Evolutionary conservation across 1,139 yeast species (phyloP).

Genomic region (Scheffersomyces segobiensis): DNA sequence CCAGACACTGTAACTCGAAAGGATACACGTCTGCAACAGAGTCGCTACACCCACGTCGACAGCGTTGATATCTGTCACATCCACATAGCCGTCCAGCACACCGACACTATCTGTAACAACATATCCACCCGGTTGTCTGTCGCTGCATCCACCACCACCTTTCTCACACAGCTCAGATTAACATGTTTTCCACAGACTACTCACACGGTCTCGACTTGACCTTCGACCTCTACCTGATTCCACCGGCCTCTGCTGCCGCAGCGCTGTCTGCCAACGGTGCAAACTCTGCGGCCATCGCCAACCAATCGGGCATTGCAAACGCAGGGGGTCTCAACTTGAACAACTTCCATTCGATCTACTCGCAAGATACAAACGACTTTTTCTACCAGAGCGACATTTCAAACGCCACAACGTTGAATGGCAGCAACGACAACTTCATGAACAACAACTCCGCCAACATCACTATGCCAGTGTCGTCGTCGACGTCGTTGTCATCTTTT

Average conservation of each 20-base stretch:
- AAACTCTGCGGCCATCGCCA: neutral
- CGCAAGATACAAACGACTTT: neutral
- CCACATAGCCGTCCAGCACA: neutral
- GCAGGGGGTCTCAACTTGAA: neutral
- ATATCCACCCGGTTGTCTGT: neutral
- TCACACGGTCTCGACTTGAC: neutral
- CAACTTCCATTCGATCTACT: neutral
- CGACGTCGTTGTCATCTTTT: neutral
- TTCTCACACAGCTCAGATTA: neutral
- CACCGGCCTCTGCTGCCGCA: neutral
- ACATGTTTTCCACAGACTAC: neutral
- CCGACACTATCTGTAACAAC: neutral
- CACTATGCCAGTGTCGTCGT: neutral
- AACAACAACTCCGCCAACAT: neutral
- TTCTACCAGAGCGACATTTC: neutral
- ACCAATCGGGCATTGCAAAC: neutral
- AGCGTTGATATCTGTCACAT: neutral
- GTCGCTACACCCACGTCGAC: neutral
- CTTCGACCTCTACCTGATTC: neutral
- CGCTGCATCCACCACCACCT: neutral
- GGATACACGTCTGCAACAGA: neutral
- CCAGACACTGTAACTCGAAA: neutral
- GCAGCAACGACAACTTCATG: neutral
- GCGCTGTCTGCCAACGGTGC: no score
- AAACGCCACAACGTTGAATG: neutral